Evolutionary conservation across 2,329 filamentous ascomycete genomes (phyloP), one percentile per base, ranked within the genome.

Genomic region (Dryadomyces quercus-mongolicae): DNA sequence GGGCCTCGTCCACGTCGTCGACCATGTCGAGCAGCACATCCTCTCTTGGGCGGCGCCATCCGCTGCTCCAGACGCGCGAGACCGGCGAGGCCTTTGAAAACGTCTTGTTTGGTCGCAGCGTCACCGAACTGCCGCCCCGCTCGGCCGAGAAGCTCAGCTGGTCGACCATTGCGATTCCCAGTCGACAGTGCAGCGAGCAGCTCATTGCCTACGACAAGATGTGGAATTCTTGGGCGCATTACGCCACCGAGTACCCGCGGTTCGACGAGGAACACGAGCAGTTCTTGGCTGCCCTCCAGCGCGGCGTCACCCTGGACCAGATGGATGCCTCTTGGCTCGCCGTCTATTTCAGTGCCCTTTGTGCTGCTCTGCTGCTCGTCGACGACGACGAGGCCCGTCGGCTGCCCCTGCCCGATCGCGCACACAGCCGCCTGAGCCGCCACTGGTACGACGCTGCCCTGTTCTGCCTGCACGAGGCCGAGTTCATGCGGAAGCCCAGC

Each of bases 191-290:
- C 36, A 53, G 51, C 44, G 6, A 21, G 6, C 16, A 21, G 13
- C 51, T 53, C 3, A 43, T 53, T 43, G 43, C 36, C 20, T 47
- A 53, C 51, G 51, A 53, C 51, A 53, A 47, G 51, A 2, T n/a
- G 34, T 53, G 44, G 51, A 47, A 48, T 5, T 53, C 34, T 9
- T 53, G 51, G 51, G 45, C 22, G 5, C 51, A 53, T 36, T 53
- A 49, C 45, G 51, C 51, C 13, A 5, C 48, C 5, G 31, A 42
- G 34, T 48, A 48, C 16, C 51, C 51, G 5, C 44, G 31, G 9
- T 53, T 53, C 36, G 51, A 53, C n/a, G 10, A 43, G 1, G 44
- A 53, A 21, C 51, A 49, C n/a, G 20, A 7, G 18, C 12, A 21
- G 12, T 49, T 53, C 22, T 22, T 44, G 6, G 6, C 15, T 2